Evolutionary conservation across 495 filamentous ascomycete genomes (phyloP), one percentile per base, ranked within the genome.

Genomic region (Oidiodendron maius): DNA sequence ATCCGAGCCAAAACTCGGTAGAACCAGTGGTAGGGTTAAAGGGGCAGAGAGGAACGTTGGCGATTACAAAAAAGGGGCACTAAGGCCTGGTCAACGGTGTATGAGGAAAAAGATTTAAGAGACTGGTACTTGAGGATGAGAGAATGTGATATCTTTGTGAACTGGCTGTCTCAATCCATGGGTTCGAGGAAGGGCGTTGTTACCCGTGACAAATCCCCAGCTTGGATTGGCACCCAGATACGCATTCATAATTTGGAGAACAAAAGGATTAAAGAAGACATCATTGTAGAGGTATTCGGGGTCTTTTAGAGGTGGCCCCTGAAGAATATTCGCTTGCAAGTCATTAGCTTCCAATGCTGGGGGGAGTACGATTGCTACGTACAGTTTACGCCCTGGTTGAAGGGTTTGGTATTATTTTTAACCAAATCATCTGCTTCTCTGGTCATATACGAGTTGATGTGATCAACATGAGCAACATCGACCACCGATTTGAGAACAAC

Each of bases 1-100:
- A 66, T 3, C 70, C 70, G 11, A 65, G 58, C 68, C 68, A 73
- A 32, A 73, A 62, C 55, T 72, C 70, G 9, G 70, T 71, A 3
- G 65, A 61, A 2, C 70, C 68, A 45, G 67, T 72, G 16, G 52
- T 59, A 1, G 59, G 57, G 20, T 54, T 50, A 48, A 62, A 59
- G 26, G 44, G 28, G 24, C 57, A 56, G 8, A 64, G 53, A 1
- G 53, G 55, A 18, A 58, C 38, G 34, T 64, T 64, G 40, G 57
- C 52, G 20, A 60, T 61, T 2, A 64, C 52, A 32, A 47, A 61
- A 52, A 62, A 62, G 2, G 61, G 62, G 49, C 43, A 66, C 55
- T 38, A 58, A 47, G 36, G 56, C 56, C 21, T 58, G 48, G 49
- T 60, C 62, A 22, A 61, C 40, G 21, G 45, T 55, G 46, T 35